Evolutionary conservation across 2,329 filamentous ascomycete genomes (phyloP).

Genomic region (Fusarium phyllophilum): DNA sequence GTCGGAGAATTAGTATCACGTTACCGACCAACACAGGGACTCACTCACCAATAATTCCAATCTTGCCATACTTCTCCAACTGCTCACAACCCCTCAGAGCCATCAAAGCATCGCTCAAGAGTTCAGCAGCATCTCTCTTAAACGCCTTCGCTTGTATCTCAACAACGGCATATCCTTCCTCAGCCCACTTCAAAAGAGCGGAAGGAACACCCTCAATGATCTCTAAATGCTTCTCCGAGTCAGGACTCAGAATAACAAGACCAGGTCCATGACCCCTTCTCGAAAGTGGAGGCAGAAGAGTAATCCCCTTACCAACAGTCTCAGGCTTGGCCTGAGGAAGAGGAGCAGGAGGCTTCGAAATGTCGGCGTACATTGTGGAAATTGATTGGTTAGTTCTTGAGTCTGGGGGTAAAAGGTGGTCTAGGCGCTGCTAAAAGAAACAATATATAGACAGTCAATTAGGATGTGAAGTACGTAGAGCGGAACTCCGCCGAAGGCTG

Average conservation of each 20-base stretch:
- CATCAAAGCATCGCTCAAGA: constrained; percentile 33
- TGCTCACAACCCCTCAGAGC: constrained; percentile 35
- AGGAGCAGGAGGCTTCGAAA: constrained; percentile 41
- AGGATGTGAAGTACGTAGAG: background rate
- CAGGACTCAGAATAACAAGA: constrained; percentile 45
- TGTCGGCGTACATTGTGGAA: constrained; percentile 40
- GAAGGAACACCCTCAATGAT: constrained; percentile 57
- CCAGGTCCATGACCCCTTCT: constrained; percentile 52
- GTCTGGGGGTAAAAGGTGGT: background rate
- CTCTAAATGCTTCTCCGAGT: constrained; percentile 1
- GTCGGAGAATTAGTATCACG: background rate
- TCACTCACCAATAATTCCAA: constrained; percentile 51
- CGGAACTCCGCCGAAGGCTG: background rate
- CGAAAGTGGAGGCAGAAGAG: constrained; percentile 48
- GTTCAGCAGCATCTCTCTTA: constrained; percentile 8
- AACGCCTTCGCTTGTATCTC: constrained; percentile 54
- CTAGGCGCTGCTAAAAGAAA: background rate
- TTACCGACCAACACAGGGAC: too few species aligned
- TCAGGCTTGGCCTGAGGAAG: constrained; percentile 38
- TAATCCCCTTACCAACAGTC: constrained; percentile 30
- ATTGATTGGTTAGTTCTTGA: background rate
- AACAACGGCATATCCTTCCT: constrained; percentile 73
- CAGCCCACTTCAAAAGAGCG: constrained; percentile 74
- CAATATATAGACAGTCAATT: constrained; percentile 5
- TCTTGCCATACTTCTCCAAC: constrained; percentile 51